phyloP scores from a whole-genome alignment of 73 alveolate species.

The Tetrahymena borealis region DNA sequence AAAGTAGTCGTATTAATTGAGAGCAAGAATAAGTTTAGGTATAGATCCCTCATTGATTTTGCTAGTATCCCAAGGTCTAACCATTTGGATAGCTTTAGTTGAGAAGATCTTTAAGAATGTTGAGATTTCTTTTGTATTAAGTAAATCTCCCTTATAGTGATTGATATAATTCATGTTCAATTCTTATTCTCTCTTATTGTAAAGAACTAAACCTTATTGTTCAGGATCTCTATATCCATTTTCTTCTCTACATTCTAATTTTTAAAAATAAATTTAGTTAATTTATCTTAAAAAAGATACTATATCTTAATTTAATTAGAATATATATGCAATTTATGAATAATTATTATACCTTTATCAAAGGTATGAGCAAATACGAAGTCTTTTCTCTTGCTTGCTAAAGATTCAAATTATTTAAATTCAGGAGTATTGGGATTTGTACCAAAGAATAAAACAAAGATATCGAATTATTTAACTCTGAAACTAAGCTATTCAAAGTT shows the following conservation, averaged over 20 bases:
- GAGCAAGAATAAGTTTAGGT: neutral
- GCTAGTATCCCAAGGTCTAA: neutral
- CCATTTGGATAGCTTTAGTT: neutral
- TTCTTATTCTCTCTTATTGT: neutral
- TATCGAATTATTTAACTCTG: neutral
- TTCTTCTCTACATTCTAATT: neutral
- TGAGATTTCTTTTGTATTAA: neutral
- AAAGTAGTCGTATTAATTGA: neutral
- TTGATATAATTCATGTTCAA: neutral
- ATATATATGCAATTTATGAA: too few species aligned
- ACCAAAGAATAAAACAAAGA: neutral
- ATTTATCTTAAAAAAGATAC: neutral
- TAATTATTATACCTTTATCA: neutral
- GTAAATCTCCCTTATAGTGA: neutral
- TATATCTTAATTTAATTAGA: too few species aligned
- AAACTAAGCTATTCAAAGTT: neutral
- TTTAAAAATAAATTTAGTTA: neutral
- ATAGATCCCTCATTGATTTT: neutral
- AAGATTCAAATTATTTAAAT: neutral
- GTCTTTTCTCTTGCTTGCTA: neutral
- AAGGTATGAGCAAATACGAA: neutral
- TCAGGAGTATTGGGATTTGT: neutral
- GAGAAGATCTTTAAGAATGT: neutral
- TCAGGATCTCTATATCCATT: neutral
- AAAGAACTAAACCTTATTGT: neutral